Evolutionary conservation across 306 rosid genomes (phyloP), one percentile per base, ranked within the genome.

Genomic region (Ormosia semicastrata): DNA sequence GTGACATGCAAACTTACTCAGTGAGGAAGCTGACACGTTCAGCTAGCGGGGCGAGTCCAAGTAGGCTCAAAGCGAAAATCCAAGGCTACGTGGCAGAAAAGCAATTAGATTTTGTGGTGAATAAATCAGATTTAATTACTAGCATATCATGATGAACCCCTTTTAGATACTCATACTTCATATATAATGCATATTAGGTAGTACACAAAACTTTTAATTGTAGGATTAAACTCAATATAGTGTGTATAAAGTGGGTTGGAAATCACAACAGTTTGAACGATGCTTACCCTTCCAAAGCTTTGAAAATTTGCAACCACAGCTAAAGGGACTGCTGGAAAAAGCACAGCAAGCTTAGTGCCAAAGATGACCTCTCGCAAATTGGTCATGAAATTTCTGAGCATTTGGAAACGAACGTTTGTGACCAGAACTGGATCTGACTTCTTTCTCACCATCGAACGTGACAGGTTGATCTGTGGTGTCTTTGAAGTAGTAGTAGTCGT

Each of bases 21-120:
- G 98, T 94, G 13, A 94, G 87, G 58, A 94, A 94, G 87, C 98
- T 94, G 79, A 94, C 94, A 41, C 98, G 97, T 89, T 94, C 98
- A 10, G 98, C 98, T 5, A 94, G 85, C 3, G 97, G 97, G 72
- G 97, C 92, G 13, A 94, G 97, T 75, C 95, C 98, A 85, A 94
- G 86, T 32, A 94, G 53, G 76, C 98, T 94, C 88, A 90, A 75
- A 2, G 92, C 95, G 76, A 94, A 94, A 10, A 94, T 88, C 97
- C 98, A 94, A 0, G 98, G 90, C 98, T 94, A 88, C 72, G 17
- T 65, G 8, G 11, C 78, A 78, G 2, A 46, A 68, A 56, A 68
- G 0, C 3, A 56, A 83, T 69, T 49, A 62, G 1, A 82, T 53
- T 53, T 32, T 65, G 3, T 32, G 15, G 6, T 32, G 5, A 44